Conservation (phyloP, 306 rosid genomes). For the Ochetophila trinervis region DNA sequence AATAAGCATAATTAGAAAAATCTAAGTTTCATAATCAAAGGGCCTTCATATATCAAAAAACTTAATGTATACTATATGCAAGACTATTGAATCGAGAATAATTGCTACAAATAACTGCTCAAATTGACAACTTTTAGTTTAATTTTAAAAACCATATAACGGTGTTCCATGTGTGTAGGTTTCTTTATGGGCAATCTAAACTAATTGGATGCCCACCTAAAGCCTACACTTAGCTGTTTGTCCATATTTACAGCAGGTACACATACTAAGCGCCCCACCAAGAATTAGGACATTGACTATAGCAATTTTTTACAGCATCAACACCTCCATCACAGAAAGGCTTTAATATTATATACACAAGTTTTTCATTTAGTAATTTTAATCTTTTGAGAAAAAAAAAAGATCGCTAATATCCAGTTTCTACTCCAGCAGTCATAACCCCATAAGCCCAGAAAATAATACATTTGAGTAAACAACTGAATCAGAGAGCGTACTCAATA, state of each 20-base stretch:
- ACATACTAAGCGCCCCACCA: constrained; percentile 67
- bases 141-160: neutral
- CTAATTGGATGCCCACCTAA: constrained; percentile 60
- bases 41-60: no score
- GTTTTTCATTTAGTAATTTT: no score
- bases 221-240: constrained; percentile 52
- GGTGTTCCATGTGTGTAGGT: constrained; percentile 37
- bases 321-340: neutral
- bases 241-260: constrained; percentile 81
- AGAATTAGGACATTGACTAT: constrained; percentile 69
- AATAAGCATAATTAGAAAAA: no score
- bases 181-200: constrained; percentile 55
- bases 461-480: neutral
- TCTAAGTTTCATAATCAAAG: no score
- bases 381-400: neutral
- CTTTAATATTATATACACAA: neutral
- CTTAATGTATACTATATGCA: no score
- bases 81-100: no score
- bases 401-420: neutral
- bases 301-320: constrained; percentile 11
- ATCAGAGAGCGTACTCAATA: neutral
- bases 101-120: no score
- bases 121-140: no score
- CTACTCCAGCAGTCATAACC: neutral
- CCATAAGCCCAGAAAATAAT: neutral